Conservation (phyloP, 164 flowering plant genomes). For the Brasenia schreberi region DNA sequence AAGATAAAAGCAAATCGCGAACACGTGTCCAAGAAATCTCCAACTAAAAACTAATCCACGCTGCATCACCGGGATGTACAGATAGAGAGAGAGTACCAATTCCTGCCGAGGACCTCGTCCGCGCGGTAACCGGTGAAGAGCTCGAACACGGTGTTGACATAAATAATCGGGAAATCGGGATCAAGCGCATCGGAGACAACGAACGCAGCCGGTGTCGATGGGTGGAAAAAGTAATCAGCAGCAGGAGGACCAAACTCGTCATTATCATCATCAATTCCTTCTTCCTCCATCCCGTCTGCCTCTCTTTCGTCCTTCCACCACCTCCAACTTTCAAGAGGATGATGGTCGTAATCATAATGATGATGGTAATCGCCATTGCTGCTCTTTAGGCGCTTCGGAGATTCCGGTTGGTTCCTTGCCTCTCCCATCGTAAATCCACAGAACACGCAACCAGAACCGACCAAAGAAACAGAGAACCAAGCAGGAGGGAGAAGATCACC, state of each 20-base stretch:
- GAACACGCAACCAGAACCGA: background rate
- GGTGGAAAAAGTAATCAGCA: constrained; percentile 11
- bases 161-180: constrained; percentile 70
- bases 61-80: background rate
- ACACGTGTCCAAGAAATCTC: background rate
- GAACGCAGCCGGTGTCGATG: constrained; percentile 42
- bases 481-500: no score
- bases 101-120: constrained; percentile 75
- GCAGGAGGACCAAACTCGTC: background rate
- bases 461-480: no score
- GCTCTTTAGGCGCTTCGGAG: background rate
- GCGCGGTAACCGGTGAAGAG: constrained; percentile 71
- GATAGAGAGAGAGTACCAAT: constrained; percentile 34
- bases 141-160: constrained; percentile 74
- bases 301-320: background rate
- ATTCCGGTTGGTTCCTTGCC: background rate
- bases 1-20: background rate
- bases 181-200: constrained; percentile 85
- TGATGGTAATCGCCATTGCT: background rate
- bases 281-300: background rate
- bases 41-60: no score
- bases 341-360: background rate
- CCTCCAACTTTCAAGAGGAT: background rate
- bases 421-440: background rate
- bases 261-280: background rate